Conservation (phyloP, 1,284 basidiomycete species). For the Ustilago tritici region DNA sequence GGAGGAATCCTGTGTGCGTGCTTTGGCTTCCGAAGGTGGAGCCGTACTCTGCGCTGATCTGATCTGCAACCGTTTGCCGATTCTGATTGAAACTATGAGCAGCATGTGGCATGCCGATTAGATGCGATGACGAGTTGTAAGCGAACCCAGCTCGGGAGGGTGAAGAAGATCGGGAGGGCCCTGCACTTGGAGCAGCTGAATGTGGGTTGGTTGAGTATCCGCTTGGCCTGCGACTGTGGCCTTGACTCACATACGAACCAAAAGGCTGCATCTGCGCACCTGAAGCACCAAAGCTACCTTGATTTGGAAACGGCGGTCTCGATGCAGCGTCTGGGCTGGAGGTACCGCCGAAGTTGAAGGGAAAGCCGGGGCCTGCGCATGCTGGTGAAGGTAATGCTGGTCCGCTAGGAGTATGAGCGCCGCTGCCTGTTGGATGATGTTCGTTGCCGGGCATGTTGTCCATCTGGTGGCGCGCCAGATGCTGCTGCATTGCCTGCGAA, state of each 20-base stretch:
- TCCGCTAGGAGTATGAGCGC: slow-evolving; percentile 32
- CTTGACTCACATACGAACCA: slow-evolving; percentile 12
- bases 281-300: slow-evolving; percentile 33
- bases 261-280: slow-evolving; percentile 27
- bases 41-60: slow-evolving; percentile 23
- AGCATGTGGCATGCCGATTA: slow-evolving; percentile 21
- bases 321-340: slow-evolving; percentile 15
- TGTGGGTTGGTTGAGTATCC: slow-evolving; percentile 45
- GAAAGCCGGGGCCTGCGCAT: slow-evolving; percentile 29
- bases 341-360: slow-evolving; percentile 17
- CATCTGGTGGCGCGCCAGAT: slow-evolving; percentile 49
- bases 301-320: slow-evolving; percentile 22
- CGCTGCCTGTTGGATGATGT: slow-evolving; percentile 12
- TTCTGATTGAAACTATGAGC: slow-evolving; percentile 12
- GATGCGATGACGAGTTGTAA: slow-evolving; percentile 7
- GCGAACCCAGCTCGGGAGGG: slow-evolving; percentile 25
- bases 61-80: slow-evolving; percentile 12
- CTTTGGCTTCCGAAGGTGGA: slow-evolving; percentile 29
- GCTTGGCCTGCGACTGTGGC: slow-evolving; percentile 37
- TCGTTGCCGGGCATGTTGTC: slow-evolving; percentile 14
- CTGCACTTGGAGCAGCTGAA: slow-evolving; percentile 47
- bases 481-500: slow-evolving; percentile 54
- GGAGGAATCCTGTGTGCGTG: slow-evolving; percentile 22
- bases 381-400: slow-evolving; percentile 43
- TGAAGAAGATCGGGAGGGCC: slow-evolving; percentile 46